Evolutionary conservation across 169 alveolate genomes (phyloP), one percentile per base, ranked within the genome.

Genomic region (Fabrea salina): DNA sequence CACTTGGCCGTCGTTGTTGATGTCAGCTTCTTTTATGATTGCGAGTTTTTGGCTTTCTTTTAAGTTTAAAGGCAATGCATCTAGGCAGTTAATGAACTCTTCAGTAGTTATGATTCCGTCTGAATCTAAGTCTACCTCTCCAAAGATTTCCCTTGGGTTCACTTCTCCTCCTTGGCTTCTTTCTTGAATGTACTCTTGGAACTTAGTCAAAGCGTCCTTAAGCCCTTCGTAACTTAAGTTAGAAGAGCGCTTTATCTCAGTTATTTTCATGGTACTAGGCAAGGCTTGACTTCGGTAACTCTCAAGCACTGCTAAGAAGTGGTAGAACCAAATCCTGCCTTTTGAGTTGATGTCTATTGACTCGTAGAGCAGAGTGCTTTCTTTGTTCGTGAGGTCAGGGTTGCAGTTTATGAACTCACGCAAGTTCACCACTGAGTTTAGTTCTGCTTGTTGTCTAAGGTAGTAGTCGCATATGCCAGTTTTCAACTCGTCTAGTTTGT

Each of bases 101-200:
- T 70, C 67, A 7, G 49, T 37, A 30, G 79, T 30, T 7, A 70
- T 50, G 41, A 16, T 70, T 19, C 68, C 79, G 32, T 70, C 79
- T 19, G 11, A 19, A 49, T 70, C 37, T 43, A 16, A 30, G 44
- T 70, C 79, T n/a, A 70, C 32, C 4, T 47, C 44, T 30, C 19
- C 22, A 70, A 25, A 70, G 3, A 70, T 4, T 27, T 50, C 37
- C 32, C 37, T 25, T 8, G 66, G 27, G 27, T 50, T 70, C 3
- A 11, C 33, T 64, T 64, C 67, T 47, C 0, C n/a, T 58, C n/a
- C 71, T 30, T 33, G 33, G 8, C n/a, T 50, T 30, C 1, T 41
- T 27, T 70, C 16, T 19, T 30, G 22, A 70, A 22, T 50, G 2
- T 25, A 70, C 11, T n/a, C 44, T 66, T 19, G 16, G 66, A 4